phyloP scores from a whole-genome alignment of 2,329 filamentous ascomycete species.

The Lasiodiplodia hormozganensis region DNA sequence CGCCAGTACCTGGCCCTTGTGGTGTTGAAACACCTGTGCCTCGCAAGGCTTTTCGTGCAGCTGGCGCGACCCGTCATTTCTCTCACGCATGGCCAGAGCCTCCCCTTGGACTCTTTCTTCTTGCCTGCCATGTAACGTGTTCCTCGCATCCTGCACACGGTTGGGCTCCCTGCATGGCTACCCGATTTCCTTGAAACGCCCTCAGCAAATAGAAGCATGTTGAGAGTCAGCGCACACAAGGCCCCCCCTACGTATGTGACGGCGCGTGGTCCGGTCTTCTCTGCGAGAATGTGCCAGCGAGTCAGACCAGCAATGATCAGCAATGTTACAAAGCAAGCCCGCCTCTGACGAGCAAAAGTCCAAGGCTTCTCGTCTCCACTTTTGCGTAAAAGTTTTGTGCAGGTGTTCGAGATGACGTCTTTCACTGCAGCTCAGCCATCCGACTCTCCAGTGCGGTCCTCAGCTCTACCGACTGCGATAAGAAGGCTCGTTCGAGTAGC shows the following conservation, averaged over 20 bases:
- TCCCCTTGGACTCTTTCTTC: not conserved
- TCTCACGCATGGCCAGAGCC: not conserved
- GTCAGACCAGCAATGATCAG: slow-evolving; percentile 15
- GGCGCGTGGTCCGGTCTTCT: not conserved
- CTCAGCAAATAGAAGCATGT: not conserved
- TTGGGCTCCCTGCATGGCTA: slow-evolving; percentile 24
- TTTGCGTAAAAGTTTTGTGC: not conserved
- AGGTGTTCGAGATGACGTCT: not conserved
- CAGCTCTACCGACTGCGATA: slow-evolving; percentile 4
- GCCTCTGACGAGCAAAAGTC: not conserved
- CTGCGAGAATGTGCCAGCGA: slow-evolving; percentile 3
- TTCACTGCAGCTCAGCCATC: slow-evolving; percentile 1
- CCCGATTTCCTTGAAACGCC: slow-evolving; percentile 19
- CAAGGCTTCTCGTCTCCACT: not conserved
- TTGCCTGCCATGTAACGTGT: not conserved
- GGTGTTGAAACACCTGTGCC: slow-evolving; percentile 5
- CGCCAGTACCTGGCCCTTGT: slow-evolving; percentile 9
- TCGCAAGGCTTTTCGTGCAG: slow-evolving; percentile 1
- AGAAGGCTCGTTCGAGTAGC: slow-evolving; percentile 17
- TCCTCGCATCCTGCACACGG: slow-evolving; percentile 18
- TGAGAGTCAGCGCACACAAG: slow-evolving; percentile 11
- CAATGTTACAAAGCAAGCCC: not conserved
- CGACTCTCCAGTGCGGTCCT: slow-evolving; percentile 7
- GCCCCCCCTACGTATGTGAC: not conserved
- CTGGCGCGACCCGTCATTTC: not conserved